A percentile compares a stretch with the other conserved stretches of the same genome.
phyloP scores from a whole-genome alignment of 208 protist species.

The Acanthamoeba sp. region DNA sequence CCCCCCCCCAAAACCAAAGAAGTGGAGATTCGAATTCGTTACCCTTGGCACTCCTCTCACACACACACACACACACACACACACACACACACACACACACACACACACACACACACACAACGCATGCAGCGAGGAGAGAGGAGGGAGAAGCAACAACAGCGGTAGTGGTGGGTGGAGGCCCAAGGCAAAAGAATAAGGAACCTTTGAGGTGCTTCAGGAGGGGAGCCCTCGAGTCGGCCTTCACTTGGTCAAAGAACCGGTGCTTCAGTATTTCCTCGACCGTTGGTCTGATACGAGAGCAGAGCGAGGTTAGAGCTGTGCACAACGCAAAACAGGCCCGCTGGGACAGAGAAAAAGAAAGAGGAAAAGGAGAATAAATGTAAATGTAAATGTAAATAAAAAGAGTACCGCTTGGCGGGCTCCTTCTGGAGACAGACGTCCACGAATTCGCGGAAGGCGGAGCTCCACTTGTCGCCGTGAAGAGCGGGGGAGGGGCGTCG shows the following conservation, averaged over 20 bases:
- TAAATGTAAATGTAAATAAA: no score
- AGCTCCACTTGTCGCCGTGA: background rate
- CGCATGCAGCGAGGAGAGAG: background rate
- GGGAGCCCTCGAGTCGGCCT: background rate
- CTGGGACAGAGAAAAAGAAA: background rate
- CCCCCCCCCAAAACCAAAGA: no score
- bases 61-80: no score
- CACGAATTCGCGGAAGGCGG: background rate
- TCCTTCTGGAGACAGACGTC: conserved; percentile 22
- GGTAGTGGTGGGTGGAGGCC: background rate
- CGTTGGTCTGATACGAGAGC: background rate
- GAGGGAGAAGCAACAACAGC: background rate
- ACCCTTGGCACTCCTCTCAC: no score
- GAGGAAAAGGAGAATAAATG: background rate
- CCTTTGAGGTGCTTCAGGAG: background rate
- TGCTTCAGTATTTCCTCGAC: background rate
- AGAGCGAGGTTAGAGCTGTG: background rate
- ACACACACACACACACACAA: no score
- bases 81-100: no score
- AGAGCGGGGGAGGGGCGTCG: background rate
- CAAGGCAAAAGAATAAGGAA: background rate
- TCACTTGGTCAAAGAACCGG: background rate
- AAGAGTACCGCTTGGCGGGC: background rate
- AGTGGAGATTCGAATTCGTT: no score
- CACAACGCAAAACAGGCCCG: background rate